These are phyloP conservation scores for Symmetrospora coprosmae DNA, from an alignment of 768 basidiomycete genomes.

Conservation along the genomic window DNA sequence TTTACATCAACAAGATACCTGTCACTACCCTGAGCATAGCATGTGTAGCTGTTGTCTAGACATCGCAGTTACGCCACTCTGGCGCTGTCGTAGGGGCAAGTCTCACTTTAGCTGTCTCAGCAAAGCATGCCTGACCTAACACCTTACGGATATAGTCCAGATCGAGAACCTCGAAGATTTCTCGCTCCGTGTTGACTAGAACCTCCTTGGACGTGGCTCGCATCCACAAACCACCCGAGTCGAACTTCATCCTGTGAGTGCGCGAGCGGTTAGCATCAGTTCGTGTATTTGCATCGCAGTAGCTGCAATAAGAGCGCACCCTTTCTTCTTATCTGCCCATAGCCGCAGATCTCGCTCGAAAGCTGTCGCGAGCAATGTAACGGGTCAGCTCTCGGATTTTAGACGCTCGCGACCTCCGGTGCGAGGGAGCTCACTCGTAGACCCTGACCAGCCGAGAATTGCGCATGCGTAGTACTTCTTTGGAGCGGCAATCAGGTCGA, in stretches of 20 bases:
- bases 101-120: not conserved
- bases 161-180: slow-evolving; percentile 22
- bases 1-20: too few relatives aligned
- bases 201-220: slow-evolving; percentile 9
- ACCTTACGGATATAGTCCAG: slow-evolving; percentile 26
- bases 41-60: too few relatives aligned
- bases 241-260: slow-evolving; percentile 17
- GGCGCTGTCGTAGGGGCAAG: not conserved
- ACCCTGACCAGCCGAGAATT: slow-evolving; percentile 59
- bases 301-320: not conserved
- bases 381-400: not conserved
- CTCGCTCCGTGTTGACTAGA: slow-evolving; percentile 14
- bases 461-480: slow-evolving; percentile 74
- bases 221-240: slow-evolving; percentile 9
- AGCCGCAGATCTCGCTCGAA: slow-evolving; percentile 25
- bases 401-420: too few relatives aligned
- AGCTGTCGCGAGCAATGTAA: not conserved
- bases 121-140: not conserved
- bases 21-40: too few relatives aligned
- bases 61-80: slow-evolving; percentile 20
- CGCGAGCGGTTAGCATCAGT: not conserved
- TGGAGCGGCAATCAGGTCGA: slow-evolving; percentile 70
- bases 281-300: not conserved
- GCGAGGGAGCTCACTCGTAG: slow-evolving; percentile 14
- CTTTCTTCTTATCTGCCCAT: slow-evolving; percentile 3